Evolutionary conservation across 495 filamentous ascomycete species (phyloP).

Genomic region (Penicilliopsis zonata): DNA sequence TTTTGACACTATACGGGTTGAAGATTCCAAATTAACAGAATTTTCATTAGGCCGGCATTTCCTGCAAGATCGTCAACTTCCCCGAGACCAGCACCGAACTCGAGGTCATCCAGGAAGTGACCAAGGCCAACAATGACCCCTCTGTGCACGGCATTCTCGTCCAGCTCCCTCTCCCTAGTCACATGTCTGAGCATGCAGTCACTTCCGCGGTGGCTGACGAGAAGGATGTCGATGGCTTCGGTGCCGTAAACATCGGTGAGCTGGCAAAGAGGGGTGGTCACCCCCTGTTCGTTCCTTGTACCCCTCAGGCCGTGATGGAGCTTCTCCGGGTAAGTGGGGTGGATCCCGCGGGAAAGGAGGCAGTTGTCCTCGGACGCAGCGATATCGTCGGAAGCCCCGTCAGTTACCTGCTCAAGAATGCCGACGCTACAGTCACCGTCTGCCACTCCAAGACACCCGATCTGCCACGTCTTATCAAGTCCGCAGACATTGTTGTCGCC

Average conservation of each 20-base stretch:
- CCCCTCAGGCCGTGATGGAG: constrained; percentile 93
- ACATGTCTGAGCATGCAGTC: constrained; percentile 78
- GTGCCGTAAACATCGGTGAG: constrained; percentile 84
- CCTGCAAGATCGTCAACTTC: constrained; percentile 73
- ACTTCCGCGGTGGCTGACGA: constrained; percentile 83
- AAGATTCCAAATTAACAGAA: background rate
- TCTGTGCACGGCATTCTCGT: constrained; percentile 86
- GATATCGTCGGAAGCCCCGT: constrained; percentile 97
- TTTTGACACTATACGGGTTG: constrained; percentile 1
- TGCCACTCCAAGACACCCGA: constrained; percentile 83
- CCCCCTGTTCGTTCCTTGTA: constrained; percentile 86
- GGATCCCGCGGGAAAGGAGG: constrained; percentile 76
- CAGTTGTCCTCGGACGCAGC: constrained; percentile 87
- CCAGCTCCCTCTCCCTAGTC: constrained; percentile 77
- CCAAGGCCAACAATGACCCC: constrained; percentile 75
- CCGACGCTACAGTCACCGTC: constrained; percentile 90
- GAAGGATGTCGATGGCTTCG: constrained; percentile 98
- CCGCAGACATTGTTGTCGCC: constrained; percentile 79
- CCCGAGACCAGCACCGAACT: constrained; percentile 70
- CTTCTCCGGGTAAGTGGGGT: constrained; percentile 76
- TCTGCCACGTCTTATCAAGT: constrained; percentile 60
- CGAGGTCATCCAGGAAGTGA: constrained; percentile 74
- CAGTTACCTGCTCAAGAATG: constrained; percentile 87
- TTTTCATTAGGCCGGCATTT: constrained; percentile 61
- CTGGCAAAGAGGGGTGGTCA: constrained; percentile 85